phyloP scores from a whole-genome alignment of 2,329 filamentous ascomycete species.

The Lachnellula arida region DNA sequence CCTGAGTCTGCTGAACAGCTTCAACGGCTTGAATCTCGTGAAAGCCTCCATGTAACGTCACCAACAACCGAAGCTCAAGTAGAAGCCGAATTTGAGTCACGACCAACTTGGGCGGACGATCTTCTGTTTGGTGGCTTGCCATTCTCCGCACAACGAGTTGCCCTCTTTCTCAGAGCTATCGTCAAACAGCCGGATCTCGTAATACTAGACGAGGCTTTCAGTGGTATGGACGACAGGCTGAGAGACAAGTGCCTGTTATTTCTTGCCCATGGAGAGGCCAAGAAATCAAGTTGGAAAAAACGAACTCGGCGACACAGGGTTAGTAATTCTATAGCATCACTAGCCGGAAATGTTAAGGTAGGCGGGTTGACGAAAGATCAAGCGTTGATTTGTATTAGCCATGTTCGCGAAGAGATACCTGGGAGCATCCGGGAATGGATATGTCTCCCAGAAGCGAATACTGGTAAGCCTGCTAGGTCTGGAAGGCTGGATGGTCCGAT shows the following conservation, averaged over 20 bases:
- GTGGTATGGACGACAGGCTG: conserved; percentile 74
- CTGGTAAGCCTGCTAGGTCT: conserved; percentile 55
- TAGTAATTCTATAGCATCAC: conserved; percentile 44
- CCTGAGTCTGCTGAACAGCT: conserved; percentile 8
- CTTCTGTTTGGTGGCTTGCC: conserved; percentile 68
- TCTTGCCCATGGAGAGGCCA: conserved; percentile 60
- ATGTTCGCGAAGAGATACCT: conserved; percentile 86
- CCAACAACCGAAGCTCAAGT: neutral
- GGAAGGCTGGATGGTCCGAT: conserved; percentile 60
- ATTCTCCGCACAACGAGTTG: conserved; percentile 78
- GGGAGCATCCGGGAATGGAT: conserved; percentile 79
- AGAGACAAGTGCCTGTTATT: conserved; percentile 86
- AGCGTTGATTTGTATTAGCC: conserved; percentile 87
- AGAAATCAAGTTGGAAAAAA: too few relatives aligned
- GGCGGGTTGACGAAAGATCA: conserved; percentile 64
- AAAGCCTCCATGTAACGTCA: neutral
- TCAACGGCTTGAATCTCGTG: too few relatives aligned
- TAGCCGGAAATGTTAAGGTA: conserved; percentile 45
- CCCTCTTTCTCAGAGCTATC: conserved; percentile 77
- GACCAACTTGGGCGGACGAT: conserved; percentile 59
- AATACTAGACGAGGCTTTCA: conserved; percentile 83
- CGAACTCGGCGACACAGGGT: conserved; percentile 21
- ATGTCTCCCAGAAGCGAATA: conserved; percentile 73
- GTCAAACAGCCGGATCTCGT: conserved; percentile 78
- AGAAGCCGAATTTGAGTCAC: conserved; percentile 9